Conservation (phyloP, 768 basidiomycete genomes). For the Leccinum arenicola region DNA sequence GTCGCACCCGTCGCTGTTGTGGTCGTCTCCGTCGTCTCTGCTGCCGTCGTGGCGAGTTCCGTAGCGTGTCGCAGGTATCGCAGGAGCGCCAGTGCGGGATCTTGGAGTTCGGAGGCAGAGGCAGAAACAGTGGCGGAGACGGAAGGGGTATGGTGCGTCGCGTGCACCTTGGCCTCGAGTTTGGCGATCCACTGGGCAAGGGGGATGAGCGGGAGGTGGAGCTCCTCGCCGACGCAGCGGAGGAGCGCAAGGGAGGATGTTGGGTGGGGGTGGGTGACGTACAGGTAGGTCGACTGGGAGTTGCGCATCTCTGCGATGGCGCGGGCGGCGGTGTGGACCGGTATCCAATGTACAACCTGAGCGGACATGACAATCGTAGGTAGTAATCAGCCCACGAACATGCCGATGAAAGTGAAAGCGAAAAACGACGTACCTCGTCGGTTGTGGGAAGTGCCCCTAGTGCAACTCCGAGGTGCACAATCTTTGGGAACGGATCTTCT, state of each 20-base stretch:
- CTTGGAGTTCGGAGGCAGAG: neutral
- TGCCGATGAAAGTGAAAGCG: neutral
- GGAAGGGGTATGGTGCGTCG: neutral
- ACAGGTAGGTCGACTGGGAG: neutral
- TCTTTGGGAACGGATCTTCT: constrained; percentile 35
- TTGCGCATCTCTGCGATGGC: constrained; percentile 19
- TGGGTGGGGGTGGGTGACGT: constrained; percentile 14
- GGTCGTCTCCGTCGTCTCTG: neutral
- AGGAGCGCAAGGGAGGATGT: constrained; percentile 11
- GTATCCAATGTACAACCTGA: constrained; percentile 16
- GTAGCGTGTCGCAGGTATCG: neutral
- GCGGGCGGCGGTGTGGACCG: constrained; percentile 9
- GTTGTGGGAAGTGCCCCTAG: constrained; percentile 20
- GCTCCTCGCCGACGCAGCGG: constrained; percentile 1
- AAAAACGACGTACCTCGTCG: constrained; percentile 19
- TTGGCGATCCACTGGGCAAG: constrained; percentile 12
- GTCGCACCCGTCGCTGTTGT: neutral
- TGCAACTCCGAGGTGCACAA: constrained; percentile 24
- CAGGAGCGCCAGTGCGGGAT: constrained; percentile 6
- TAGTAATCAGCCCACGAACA: neutral
- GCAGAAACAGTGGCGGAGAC: neutral
- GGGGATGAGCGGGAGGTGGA: constrained; percentile 11
- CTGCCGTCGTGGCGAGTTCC: neutral
- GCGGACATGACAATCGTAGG: neutral
- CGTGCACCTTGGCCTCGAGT: constrained; percentile 6